Conservation (phyloP, 1,284 basidiomycete genomes). For the Cerrena zonata region DNA sequence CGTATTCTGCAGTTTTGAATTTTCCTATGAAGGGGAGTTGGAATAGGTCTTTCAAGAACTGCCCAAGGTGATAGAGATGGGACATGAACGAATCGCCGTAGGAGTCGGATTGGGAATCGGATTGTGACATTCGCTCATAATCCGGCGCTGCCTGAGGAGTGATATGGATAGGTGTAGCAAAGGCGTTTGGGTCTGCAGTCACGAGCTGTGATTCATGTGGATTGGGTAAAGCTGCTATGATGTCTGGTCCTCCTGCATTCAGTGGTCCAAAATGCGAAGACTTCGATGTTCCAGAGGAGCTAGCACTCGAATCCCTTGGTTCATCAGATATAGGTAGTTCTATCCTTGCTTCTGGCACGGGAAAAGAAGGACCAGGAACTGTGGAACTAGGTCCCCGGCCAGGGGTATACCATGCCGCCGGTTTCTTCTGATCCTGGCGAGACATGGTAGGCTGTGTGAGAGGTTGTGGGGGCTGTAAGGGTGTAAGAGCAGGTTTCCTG, state of each 20-base stretch:
- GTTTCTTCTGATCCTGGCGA: neutral
- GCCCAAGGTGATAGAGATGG: slow-evolving; percentile 24
- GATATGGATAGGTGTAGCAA: slow-evolving; percentile 19
- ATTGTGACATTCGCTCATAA: slow-evolving; percentile 27
- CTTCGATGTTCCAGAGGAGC: neutral
- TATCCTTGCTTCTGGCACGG: neutral
- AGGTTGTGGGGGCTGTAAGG: neutral
- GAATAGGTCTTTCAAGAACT: slow-evolving; percentile 27
- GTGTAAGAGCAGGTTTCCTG: neutral
- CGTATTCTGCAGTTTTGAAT: slow-evolving; percentile 26
- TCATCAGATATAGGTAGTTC: neutral
- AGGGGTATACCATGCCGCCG: neutral
- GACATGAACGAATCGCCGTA: slow-evolving; percentile 25
- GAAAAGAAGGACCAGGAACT: too few species aligned
- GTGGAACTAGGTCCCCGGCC: too few species aligned
- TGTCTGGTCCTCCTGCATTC: neutral
- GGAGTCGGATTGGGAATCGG: slow-evolving; percentile 14
- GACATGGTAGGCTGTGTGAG: neutral
- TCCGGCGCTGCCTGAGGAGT: slow-evolving; percentile 25
- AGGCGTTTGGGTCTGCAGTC: slow-evolving; percentile 7
- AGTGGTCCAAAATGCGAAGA: neutral
- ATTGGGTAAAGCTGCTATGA: slow-evolving; percentile 7
- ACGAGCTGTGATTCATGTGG: slow-evolving; percentile 9
- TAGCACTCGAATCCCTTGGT: neutral
- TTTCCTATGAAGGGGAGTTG: slow-evolving; percentile 30